These are phyloP conservation scores for Umbilicaria muhlenbergii DNA, from an alignment of 495 filamentous ascomycete genomes.

Conservation along the genomic window DNA sequence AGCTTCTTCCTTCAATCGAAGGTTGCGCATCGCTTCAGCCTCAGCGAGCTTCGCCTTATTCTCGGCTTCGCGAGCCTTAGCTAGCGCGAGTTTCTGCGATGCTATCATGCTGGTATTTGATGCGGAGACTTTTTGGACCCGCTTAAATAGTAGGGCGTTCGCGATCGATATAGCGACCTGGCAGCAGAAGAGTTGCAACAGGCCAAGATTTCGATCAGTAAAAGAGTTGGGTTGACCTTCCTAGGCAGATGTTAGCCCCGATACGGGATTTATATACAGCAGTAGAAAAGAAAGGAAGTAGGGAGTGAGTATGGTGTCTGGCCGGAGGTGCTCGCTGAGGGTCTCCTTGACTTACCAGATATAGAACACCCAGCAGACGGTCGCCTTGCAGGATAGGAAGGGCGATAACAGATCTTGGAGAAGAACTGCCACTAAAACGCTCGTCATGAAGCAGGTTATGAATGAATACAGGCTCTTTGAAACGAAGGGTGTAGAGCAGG, in stretches of 20 bases:
- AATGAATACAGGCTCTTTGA: slow-evolving; percentile 69
- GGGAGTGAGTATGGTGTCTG: too few relatives aligned
- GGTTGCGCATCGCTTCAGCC: slow-evolving; percentile 68
- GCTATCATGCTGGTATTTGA: slow-evolving; percentile 79
- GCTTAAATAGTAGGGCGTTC: slow-evolving; percentile 73
- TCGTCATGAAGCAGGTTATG: slow-evolving; percentile 74
- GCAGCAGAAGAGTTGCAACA: slow-evolving; percentile 73
- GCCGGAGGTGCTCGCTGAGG: too few relatives aligned
- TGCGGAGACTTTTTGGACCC: slow-evolving; percentile 61
- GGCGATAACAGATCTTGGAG: slow-evolving; percentile 66
- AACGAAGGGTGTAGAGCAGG: slow-evolving; percentile 67
- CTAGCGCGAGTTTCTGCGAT: slow-evolving; percentile 67
- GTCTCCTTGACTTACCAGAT: slow-evolving; percentile 28
- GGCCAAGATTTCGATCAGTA: slow-evolving; percentile 73
- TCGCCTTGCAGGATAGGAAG: slow-evolving; percentile 70
- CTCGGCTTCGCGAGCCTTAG: slow-evolving; percentile 65
- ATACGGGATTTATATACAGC: not conserved
- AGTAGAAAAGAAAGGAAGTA: too few relatives aligned
- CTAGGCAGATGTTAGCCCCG: not conserved
- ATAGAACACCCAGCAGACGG: slow-evolving; percentile 67
- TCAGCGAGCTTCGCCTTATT: slow-evolving; percentile 71
- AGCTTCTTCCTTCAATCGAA: slow-evolving; percentile 80
- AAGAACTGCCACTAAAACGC: slow-evolving; percentile 65
- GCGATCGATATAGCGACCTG: slow-evolving; percentile 81
- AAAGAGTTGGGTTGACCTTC: slow-evolving; percentile 76